Percentiles rank a stretch among this genome's conserved stretches.
phyloP scores from a whole-genome alignment of 169 alveolate genomes.

The Eimeria acervulina region DNA sequence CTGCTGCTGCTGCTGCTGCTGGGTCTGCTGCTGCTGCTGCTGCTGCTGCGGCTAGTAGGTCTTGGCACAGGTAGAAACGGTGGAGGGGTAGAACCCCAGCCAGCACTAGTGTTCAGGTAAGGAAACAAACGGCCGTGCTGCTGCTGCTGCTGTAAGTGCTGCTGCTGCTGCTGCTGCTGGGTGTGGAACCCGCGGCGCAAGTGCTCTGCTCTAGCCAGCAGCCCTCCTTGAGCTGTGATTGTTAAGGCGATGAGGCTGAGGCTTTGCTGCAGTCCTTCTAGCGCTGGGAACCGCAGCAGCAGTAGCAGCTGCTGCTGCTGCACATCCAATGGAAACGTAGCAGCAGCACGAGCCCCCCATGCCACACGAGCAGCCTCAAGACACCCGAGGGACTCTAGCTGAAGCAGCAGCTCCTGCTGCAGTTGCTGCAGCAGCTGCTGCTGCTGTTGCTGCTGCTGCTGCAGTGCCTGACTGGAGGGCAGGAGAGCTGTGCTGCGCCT shows the following conservation, averaged over 20 bases:
- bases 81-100: conserved; percentile 15
- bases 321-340: conserved; percentile 45
- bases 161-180: conserved; percentile 68
- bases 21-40: conserved; percentile 31
- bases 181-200: neutral
- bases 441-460: conserved; percentile 58
- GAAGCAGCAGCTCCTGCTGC: conserved; percentile 66
- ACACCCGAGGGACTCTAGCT: conserved; percentile 1
- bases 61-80: conserved; percentile 21
- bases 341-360: conserved; percentile 72
- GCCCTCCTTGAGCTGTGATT: conserved; percentile 21
- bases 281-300: conserved; percentile 45
- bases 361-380: conserved; percentile 61
- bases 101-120: neutral
- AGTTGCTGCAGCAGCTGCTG: neutral
- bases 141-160: conserved; percentile 20
- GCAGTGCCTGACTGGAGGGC: neutral
- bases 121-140: conserved; percentile 44
- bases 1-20: conserved; percentile 71
- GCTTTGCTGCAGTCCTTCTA: conserved; percentile 62
- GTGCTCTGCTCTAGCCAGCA: conserved; percentile 66
- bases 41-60: conserved; percentile 33
- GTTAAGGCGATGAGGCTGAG: conserved; percentile 30
- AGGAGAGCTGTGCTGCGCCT: neutral
- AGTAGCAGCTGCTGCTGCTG: conserved; percentile 73